Base-by-base conservation (phyloP, 2,329 filamentous ascomycete species). In the Microcyclospora pomicola region DNA sequence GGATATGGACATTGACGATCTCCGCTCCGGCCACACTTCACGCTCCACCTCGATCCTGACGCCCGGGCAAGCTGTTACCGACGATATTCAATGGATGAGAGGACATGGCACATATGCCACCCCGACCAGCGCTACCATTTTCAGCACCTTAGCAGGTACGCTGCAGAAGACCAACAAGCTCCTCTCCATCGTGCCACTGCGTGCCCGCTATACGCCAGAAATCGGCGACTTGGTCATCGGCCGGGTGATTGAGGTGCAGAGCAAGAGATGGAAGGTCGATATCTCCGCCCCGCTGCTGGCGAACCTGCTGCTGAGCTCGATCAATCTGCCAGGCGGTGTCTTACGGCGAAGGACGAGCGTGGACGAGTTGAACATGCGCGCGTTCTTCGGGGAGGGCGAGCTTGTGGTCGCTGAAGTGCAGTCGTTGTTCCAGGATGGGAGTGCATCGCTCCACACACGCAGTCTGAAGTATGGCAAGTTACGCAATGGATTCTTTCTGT, bases 311-410 rank as follows among this genome's bases (percentile, higher is more conserved):
- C 76, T 98, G 32, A 83, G 77, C 38, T 81, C 82, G 43, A 96
- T 98, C 63, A 98, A 98, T 58, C 68, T 98, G 2, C 91, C 91
- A 0, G 91, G 91, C 40, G 91, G 91, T 27, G 93, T 94, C 47
- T 69, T 95, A 52, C 76, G 91, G 41, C 82, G 88, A 56, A 73
- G 91, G 47, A 98, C 91, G 19, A 87, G 88, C 54, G 92, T 91
- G 12, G 91, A 98, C 60, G 91, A 96, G 66, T 71, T 98, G 52
- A 91, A 96, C 63, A 96, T 98, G 61, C 77, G 91, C 36, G 84
- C 78, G n/a, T 98, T 95, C 63, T 96, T 98, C 65, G 79, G 81
- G 38, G 91, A 98, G 62, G 91, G 91, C 10, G 91, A 98, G 58
- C 65, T 98, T 37, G 67, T 98, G 12, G 83, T 96, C 13, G 91